Evolutionary conservation across 768 basidiomycete species (phyloP), one percentile per base, ranked within the genome.

Genomic region (Termitomyces heimii): DNA sequence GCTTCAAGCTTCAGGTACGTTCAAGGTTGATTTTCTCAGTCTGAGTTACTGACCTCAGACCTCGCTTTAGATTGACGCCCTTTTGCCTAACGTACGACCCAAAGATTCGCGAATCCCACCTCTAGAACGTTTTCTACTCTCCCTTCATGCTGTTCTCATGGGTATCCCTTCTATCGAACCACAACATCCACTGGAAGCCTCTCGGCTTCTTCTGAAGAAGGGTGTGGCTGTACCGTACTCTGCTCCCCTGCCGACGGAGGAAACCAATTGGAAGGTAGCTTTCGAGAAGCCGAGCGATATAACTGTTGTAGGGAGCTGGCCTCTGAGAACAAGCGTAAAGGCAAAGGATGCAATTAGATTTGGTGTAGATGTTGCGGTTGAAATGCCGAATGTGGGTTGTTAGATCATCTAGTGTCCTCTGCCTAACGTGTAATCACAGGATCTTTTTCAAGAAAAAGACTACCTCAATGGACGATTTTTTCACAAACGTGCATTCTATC

Each of bases 391-490:
- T 39, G 92, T 92, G 65, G 63, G 85, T 76, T 20, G 49, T 13
- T 37, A 8, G 47, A 44, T 20, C 1, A 14, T 12, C 16, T 54
- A 8, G 10, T 14, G 7, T 47, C 53, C 51, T 57, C 56, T 14
- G 13, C 53, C 60, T 68, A 31, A 70, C 31, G 10, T 56, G 37
- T 39, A 20, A n/a, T 55, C 13, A 20, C 54, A 90, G 89, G 69
- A 63, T 47, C 75, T 97, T n/a, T 95, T 98, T 66, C 92, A 96
- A 74, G 92, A 95, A 66, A 99, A 98, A 68, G 95, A 98, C 67
- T 92, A 93, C 62, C 76, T 94, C 56, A 88, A 94, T 66, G 82
- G 85, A 8, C 83, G 97, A 12, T 94, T 89, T 69, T 95, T 96
- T 68, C 89, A 95, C 67, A 98, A 98, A 67, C 80, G 92, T 39